Evolutionary conservation across 768 basidiomycete genomes (phyloP).

Genomic region (Kwoniella botswanensis): DNA sequence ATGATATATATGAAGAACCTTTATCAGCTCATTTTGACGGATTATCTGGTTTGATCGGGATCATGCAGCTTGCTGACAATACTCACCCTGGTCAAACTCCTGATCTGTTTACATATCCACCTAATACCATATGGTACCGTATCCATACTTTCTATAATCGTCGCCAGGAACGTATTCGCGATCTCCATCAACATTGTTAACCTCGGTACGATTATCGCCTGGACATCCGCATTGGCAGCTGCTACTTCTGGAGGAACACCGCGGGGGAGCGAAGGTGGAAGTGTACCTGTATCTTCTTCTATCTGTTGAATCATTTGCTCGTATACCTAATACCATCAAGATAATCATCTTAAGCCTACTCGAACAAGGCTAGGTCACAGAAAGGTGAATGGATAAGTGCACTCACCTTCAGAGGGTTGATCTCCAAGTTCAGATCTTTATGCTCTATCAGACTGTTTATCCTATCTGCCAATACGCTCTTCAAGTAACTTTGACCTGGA

Average conservation of each 20-base stretch:
- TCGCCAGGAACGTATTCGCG: constrained; percentile 93
- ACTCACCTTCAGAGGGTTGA: constrained; percentile 93
- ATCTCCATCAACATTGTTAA: constrained; percentile 99
- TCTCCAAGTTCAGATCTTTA: constrained; percentile 98
- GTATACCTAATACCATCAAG: constrained; percentile 70
- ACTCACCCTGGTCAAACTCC: constrained; percentile 86
- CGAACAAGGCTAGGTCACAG: background rate
- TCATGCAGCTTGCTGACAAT: too few relatives aligned
- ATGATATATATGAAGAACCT: background rate
- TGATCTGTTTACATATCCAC: constrained; percentile 99
- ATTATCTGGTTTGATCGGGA: too few relatives aligned
- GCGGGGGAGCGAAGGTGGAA: constrained; percentile 88
- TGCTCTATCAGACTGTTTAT: constrained; percentile 99
- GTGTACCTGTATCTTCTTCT: constrained; percentile 91
- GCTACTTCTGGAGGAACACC: constrained; percentile 95
- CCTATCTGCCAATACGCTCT: constrained; percentile 93
- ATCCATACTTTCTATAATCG: constrained; percentile 98
- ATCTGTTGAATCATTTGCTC: constrained; percentile 99
- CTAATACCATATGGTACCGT: constrained; percentile 98
- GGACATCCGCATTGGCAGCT: constrained; percentile 90
- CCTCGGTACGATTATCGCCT: constrained; percentile 95
- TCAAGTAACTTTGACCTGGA: constrained; percentile 97
- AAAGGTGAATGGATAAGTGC: constrained; percentile 1
- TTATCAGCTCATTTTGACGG: too few relatives aligned
- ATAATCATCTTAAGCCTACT: background rate